A percentile compares a stretch with the other conserved stretches of the same genome.
Conservation (phyloP, 306 rosid genomes). For the Datisca glomerata region DNA sequence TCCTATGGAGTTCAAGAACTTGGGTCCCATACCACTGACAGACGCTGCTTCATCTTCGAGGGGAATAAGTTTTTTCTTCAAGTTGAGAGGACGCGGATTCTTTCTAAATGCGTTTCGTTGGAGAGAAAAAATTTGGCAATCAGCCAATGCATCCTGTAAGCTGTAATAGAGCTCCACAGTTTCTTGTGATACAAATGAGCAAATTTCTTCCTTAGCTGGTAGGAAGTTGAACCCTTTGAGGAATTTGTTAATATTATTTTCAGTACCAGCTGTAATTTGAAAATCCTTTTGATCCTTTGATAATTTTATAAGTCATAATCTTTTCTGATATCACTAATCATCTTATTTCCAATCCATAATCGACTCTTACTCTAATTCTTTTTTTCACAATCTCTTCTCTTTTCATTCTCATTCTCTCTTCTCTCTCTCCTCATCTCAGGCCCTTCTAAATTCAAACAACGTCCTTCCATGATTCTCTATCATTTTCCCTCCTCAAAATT, state of each 20-base stretch:
- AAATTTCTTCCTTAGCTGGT: no score
- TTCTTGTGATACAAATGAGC: no score
- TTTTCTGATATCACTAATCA: no score
- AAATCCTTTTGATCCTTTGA: no score
- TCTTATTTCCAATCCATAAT: no score
- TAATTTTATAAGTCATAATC: no score
- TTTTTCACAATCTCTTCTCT: no score
- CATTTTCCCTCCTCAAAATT: constrained; percentile 23
- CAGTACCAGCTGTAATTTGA: no score
- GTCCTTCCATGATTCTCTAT: neutral
- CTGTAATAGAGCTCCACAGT: no score
- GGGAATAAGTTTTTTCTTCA: neutral
- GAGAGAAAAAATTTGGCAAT: neutral
- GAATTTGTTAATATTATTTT: no score
- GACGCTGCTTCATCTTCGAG: neutral
- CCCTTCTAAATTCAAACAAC: neutral
- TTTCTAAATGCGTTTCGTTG: neutral
- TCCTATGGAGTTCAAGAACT: neutral
- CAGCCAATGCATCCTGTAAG: constrained; percentile 6
- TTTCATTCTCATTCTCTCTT: constrained; percentile 17
- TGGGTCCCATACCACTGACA: accelerated
- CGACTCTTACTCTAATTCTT: no score
- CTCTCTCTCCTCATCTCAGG: constrained; percentile 17
- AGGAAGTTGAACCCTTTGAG: no score
- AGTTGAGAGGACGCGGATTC: neutral